Base-by-base conservation (phyloP, 441 rosid genomes). In the Viola pubescens region DNA sequence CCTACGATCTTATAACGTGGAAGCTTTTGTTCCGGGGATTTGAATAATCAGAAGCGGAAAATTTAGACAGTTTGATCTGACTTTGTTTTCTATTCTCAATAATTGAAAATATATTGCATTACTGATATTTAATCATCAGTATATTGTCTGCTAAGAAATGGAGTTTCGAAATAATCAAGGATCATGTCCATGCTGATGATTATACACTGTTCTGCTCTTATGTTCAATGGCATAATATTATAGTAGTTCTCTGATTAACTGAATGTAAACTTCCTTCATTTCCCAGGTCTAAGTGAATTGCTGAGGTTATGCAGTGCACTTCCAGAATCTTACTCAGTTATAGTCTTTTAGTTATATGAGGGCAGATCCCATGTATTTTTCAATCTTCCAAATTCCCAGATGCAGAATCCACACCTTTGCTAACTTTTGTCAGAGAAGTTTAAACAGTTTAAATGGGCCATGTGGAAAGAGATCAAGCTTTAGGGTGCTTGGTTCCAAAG, bases 351-450 rank as follows among this genome's bases (percentile, higher is more conserved):
- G 67, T 64, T 71, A 61, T 72, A 82, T 84, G 80, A 72, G 72
- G 65, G 69, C 74, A 16, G 66, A 61, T 59, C 61, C 70, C 6
- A 81, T 85, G 84, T 82, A 86, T 70, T 69, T 79, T 76, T 78
- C 96, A 58, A 65, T 87, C 63, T 77, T 81, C 58, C 88, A 82
- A 75, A 68, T 77, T 57, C 84, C 92, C 49, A 86, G 80, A 78
- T 72, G 65, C 37, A 72, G 85, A 67, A 56, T 76, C 66, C 78
- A 73, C 57, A 61, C 69, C 67, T 70, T 91, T n/a, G 81, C 79
- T 54, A 70, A 62, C 58, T 74, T 78, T 55, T 81, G 76, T 70
- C 65, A 56, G 48, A 78, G 74, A 74, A 71, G 75, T 62, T 74
- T 79, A 70, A 73, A 72, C 58, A 60, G 74, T 63, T 64, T 66